Conservation (phyloP, 345 rosid species). For the Gossypium ekmanianum region DNA sequence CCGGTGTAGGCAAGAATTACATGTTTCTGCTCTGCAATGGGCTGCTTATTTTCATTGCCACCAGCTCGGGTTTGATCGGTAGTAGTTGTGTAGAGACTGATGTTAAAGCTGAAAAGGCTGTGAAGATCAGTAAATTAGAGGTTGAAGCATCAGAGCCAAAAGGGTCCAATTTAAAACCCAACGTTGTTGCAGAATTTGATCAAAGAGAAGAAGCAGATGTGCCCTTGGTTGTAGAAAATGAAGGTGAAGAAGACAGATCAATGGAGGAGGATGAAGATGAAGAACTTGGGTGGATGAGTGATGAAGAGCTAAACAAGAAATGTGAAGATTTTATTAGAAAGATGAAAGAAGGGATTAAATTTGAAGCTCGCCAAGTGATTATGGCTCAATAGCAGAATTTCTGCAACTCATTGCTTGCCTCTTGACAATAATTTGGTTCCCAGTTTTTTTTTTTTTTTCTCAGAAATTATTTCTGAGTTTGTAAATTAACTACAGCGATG, state of each 20-base stretch:
- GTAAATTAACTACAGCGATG: background rate
- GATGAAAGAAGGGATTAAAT: slow-evolving; percentile 44
- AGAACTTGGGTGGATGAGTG: slow-evolving; percentile 28
- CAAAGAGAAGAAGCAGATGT: slow-evolving; percentile 10
- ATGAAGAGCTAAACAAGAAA: slow-evolving; percentile 61
- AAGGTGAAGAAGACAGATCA: slow-evolving; percentile 20
- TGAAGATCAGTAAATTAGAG: slow-evolving; percentile 40
- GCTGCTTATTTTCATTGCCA: slow-evolving; percentile 46
- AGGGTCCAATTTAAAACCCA: slow-evolving; percentile 18
- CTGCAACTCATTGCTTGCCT: background rate
- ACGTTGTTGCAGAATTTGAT: slow-evolving; percentile 12
- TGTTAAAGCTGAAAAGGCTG: slow-evolving; percentile 16
- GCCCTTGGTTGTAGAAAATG: slow-evolving; percentile 16
- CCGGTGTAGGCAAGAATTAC: slow-evolving; percentile 43
- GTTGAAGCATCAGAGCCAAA: slow-evolving; percentile 49
- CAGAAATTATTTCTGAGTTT: slow-evolving; percentile 5
- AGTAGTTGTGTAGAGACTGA: slow-evolving; percentile 16
- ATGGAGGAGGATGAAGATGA: slow-evolving; percentile 18
- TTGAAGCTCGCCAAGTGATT: slow-evolving; percentile 18
- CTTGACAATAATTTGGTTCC: background rate
- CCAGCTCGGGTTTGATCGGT: slow-evolving; percentile 35
- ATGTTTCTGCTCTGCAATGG: slow-evolving; percentile 74
- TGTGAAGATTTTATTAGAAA: slow-evolving; percentile 66
- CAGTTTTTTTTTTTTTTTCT: no score
- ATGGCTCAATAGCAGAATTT: background rate